Evolutionary conservation across 805 yeast genomes (phyloP).

Genomic region (Torulaspora quercuum): DNA sequence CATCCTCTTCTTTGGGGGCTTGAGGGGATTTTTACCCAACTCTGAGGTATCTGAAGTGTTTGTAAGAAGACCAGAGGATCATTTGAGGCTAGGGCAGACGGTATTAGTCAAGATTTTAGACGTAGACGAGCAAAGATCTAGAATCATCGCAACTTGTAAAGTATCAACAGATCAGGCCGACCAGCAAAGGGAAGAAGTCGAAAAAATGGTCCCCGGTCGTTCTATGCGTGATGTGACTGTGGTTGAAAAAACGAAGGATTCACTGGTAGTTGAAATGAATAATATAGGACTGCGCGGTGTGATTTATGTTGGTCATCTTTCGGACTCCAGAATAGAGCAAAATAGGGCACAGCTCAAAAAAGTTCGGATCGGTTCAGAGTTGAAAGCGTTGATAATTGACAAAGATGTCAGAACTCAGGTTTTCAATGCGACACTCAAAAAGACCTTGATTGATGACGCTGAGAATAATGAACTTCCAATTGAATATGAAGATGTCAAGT

Average conservation of each 20-base stretch:
- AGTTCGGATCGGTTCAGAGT: constrained; percentile 55
- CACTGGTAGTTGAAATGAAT: constrained; percentile 59
- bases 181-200: constrained; percentile 47
- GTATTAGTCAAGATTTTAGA: constrained; percentile 63
- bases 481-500: constrained; percentile 52
- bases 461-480: constrained; percentile 52
- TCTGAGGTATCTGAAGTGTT: constrained; percentile 87
- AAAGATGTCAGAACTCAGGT: constrained; percentile 60
- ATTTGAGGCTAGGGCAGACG: constrained; percentile 79
- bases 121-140: constrained; percentile 50
- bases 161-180: constrained; percentile 50
- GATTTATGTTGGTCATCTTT: constrained; percentile 66
- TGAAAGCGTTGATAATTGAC: constrained; percentile 63
- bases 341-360: constrained; percentile 63
- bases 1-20: constrained; percentile 74
- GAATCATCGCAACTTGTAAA: constrained; percentile 71
- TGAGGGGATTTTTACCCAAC: constrained; percentile 79
- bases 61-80: constrained; percentile 72
- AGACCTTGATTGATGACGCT: constrained; percentile 64
- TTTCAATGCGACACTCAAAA: constrained; percentile 60
- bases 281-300: constrained; percentile 60
- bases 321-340: constrained; percentile 73
- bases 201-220: constrained; percentile 55
- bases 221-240: constrained; percentile 57
- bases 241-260: constrained; percentile 72